phyloP scores from a whole-genome alignment of 148 eudicot species.

The Dianthus caryophyllus region DNA sequence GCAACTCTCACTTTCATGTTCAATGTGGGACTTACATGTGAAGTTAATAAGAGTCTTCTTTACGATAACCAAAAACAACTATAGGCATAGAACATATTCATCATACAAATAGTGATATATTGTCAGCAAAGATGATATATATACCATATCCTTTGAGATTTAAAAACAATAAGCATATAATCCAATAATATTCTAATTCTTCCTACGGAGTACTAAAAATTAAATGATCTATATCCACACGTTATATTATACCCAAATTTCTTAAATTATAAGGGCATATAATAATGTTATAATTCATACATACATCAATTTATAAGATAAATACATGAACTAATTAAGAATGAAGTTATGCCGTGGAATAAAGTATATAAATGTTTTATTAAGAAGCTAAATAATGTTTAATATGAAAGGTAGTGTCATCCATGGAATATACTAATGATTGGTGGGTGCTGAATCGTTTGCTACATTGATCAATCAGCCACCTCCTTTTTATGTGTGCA shows the following conservation, averaged over 20 bases:
- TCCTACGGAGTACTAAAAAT: not conserved
- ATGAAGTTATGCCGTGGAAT: constrained; percentile 6
- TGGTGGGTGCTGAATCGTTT: constrained; percentile 16
- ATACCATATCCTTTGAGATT: constrained; percentile 12
- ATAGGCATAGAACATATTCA: constrained; percentile 5
- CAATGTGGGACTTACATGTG: no score
- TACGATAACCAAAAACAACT: not conserved
- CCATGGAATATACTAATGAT: constrained; percentile 3
- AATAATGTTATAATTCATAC: constrained; percentile 9
- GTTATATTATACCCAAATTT: not conserved
- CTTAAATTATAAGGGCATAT: not conserved
- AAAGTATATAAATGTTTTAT: no score
- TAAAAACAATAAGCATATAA: constrained; percentile 4
- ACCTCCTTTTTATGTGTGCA: constrained; percentile 2
- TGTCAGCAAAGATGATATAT: constrained; percentile 6
- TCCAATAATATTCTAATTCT: constrained; percentile 17
- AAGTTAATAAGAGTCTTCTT: no score
- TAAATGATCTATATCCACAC: constrained; percentile 17
- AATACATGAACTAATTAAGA: not conserved
- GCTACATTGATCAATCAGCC: constrained; percentile 8
- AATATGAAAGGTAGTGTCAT: not conserved
- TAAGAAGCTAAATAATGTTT: not conserved
- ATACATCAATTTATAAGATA: not conserved
- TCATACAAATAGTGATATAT: not conserved
- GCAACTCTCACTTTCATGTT: no score